phyloP scores from a whole-genome alignment of 192 early-diverging fungal species.

The Geranomyces michiganensis region DNA sequence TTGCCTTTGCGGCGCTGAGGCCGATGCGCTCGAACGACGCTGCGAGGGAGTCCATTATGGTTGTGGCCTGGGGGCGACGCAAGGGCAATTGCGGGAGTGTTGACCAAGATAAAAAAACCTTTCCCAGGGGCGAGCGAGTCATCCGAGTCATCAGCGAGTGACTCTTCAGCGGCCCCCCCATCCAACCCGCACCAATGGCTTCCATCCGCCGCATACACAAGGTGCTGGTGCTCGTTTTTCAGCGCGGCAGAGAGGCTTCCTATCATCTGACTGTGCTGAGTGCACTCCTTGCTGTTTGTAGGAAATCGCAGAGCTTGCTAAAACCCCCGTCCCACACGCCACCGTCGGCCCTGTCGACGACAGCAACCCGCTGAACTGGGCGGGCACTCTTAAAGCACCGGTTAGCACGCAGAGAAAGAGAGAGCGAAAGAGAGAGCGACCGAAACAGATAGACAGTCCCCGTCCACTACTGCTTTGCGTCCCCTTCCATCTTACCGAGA shows the following conservation, averaged over 20 bases:
- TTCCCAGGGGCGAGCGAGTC: no score
- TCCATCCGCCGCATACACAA: no score
- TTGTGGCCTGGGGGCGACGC: no score
- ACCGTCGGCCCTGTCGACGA: conserved; percentile 58
- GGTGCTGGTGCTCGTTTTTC: background rate
- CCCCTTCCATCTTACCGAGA: background rate
- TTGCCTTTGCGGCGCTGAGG: conserved; percentile 86
- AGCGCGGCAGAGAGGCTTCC: no score
- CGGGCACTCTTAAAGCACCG: conserved; percentile 61
- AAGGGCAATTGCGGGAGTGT: no score
- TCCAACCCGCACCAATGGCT: no score
- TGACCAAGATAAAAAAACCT: no score
- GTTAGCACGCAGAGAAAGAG: conserved; percentile 40
- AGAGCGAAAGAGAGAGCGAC: no score
- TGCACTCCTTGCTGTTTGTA: background rate
- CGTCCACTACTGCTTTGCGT: background rate
- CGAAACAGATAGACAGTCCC: no score
- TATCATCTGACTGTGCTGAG: no score
- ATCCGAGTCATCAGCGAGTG: no score
- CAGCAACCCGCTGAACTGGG: conserved; percentile 72
- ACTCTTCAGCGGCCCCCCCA: no score
- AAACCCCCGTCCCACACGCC: conserved; percentile 62
- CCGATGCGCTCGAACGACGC: conserved; percentile 84
- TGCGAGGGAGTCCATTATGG: conserved; percentile 25
- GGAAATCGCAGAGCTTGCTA: conserved; percentile 68